Conservation (phyloP, 306 rosid genomes). For the Abrus pulchellus region DNA sequence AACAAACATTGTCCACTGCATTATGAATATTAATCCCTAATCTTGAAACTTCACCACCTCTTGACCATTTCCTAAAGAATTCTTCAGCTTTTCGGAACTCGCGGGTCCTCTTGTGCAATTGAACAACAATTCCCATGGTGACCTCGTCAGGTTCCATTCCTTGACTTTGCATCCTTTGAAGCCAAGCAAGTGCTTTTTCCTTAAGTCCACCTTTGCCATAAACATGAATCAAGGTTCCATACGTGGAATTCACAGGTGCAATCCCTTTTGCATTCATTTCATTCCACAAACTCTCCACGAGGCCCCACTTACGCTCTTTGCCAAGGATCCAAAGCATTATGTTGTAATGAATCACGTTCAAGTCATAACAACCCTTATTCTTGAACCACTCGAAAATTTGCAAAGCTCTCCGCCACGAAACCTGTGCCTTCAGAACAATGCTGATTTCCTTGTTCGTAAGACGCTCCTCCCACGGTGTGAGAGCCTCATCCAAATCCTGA, state of each 20-base stretch:
- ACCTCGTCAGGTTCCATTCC: constrained; percentile 88
- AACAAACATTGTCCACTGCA: constrained; percentile 36
- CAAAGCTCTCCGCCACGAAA: constrained; percentile 70
- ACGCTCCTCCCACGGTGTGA: constrained; percentile 65
- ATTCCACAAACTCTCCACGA: constrained; percentile 67
- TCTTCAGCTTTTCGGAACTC: constrained; percentile 75
- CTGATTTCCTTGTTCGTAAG: constrained; percentile 74
- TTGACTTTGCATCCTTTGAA: constrained; percentile 66
- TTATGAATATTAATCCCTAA: constrained; percentile 26
- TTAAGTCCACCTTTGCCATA: constrained; percentile 75
- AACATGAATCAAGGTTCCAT: constrained; percentile 85
- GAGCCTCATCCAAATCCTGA: constrained; percentile 72
- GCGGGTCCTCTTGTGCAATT: constrained; percentile 71
- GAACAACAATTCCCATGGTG: constrained; percentile 82
- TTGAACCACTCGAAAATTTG: constrained; percentile 82
- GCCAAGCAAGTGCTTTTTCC: constrained; percentile 80
- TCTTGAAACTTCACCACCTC: constrained; percentile 39
- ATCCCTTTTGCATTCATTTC: constrained; percentile 75
- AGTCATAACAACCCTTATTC: constrained; percentile 64
- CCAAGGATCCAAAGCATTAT: constrained; percentile 74
- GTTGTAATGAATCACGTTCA: constrained; percentile 85
- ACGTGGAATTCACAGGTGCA: constrained; percentile 76
- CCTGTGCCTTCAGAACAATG: constrained; percentile 77
- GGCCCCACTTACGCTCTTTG: constrained; percentile 67
- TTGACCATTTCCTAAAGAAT: constrained; percentile 72